phyloP scores from a whole-genome alignment of 2,329 filamentous ascomycete genomes.

The Tympanopsis confertula region DNA sequence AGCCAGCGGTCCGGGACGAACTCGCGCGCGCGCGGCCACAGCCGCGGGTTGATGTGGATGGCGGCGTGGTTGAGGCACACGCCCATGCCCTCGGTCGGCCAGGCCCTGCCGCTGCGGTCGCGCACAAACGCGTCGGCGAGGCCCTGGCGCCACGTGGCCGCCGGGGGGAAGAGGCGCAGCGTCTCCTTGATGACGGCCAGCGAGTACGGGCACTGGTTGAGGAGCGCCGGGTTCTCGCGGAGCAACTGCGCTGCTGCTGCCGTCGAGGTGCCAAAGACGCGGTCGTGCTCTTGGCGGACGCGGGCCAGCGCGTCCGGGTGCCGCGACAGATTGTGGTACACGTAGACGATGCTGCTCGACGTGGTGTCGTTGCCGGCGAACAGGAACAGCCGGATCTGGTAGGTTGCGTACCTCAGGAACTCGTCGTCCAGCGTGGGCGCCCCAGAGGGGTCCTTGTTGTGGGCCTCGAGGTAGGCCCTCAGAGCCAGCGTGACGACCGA shows the following conservation, averaged over 20 bases:
- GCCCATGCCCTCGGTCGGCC: constrained; percentile 29
- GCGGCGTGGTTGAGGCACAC: constrained; percentile 24
- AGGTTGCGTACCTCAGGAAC: constrained; percentile 15
- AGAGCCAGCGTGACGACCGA: too few species aligned
- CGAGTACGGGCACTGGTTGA: constrained; percentile 40
- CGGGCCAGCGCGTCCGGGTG: constrained; percentile 14
- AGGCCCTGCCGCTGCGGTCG: constrained; percentile 27
- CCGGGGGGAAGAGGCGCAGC: constrained; percentile 39
- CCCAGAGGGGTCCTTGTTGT: background rate
- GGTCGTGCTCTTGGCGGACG: constrained; percentile 32
- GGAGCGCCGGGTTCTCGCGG: constrained; percentile 25
- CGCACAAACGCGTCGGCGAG: constrained; percentile 22
- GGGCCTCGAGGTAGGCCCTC: too few species aligned
- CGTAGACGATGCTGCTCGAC: constrained; percentile 15
- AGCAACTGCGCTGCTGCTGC: constrained; percentile 25
- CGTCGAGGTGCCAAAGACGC: constrained; percentile 31
- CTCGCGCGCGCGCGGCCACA: constrained; percentile 28
- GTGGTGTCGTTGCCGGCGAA: constrained; percentile 28
- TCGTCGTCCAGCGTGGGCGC: constrained; percentile 10
- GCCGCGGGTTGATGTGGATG: constrained; percentile 23
- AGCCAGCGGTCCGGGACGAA: constrained; percentile 37
- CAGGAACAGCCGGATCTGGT: constrained; percentile 20
- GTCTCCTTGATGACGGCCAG: constrained; percentile 42
- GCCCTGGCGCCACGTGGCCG: constrained; percentile 27
- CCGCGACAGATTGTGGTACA: constrained; percentile 15